Base-by-base conservation (phyloP, 2,329 filamentous ascomycete species). In the Paraphoma sp. region DNA sequence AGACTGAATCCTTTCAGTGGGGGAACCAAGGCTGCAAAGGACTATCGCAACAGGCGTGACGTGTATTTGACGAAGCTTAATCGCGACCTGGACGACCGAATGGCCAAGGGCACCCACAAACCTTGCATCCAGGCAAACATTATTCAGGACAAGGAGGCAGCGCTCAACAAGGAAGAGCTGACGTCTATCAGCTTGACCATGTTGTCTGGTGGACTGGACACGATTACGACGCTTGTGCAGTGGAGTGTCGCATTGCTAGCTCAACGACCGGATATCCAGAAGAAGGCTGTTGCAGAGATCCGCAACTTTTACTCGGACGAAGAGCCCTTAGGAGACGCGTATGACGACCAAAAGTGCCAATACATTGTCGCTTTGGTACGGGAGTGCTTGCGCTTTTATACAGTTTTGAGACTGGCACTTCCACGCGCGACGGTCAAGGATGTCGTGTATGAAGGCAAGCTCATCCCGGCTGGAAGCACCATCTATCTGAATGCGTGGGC, bases 61-160 rank as follows among this genome's bases (percentile, higher is more conserved):
- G 82, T 81, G 17, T 89, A 89, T 60, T 75, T 89, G 36, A 82
- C 77, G 0, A 78, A 76, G 8, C 72, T 90, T 17, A 88, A 89
- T 64, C 71, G 77, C 3, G 85, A 84, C 3, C 76, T 89, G 6
- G 85, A 88, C 54, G 81, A 85, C 18, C 79, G 85, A 0, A 88
- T 89, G 77, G 81, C 81, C 48, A 84, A 84, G 44, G 86, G 86
- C 0, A 86, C 79, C 0, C 82, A 89, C 67, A 82, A 83, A 62
- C 86, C 87, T 0, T 89, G 87, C 66, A 89, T 89, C 43, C 87
- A 89, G 58, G 86, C 86, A 4, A 89, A 89, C 58, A 83, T 89
- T 31, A 88, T 89, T 56, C 76, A 84, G 45, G 87, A 89, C 61
- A 82, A 85, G 62, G 87, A 89, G 38, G 83, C 86, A 0, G 86